These are phyloP conservation scores for Xylaria sp. DNA, from an alignment of 495 filamentous ascomycete species.

Conservation along the genomic window DNA sequence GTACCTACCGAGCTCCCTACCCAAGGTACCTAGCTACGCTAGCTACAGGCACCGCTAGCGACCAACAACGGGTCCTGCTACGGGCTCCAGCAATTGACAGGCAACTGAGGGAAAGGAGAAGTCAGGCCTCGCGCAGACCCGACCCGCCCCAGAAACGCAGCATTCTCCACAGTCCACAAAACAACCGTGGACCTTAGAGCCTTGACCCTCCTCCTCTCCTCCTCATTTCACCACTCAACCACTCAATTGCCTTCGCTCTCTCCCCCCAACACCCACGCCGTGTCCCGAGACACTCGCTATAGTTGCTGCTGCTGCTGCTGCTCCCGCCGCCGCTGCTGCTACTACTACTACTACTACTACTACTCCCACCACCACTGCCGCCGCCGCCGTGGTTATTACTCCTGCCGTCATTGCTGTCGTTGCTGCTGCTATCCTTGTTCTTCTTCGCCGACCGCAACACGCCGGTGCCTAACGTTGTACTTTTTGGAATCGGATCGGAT, in stretches of 20 bases:
- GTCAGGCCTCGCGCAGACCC: conserved; percentile 19
- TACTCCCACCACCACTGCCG: too few relatives aligned
- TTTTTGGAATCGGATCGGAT: conserved; percentile 20
- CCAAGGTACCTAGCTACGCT: background rate
- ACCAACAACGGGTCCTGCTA: conserved; percentile 3
- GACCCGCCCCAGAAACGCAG: conserved; percentile 13
- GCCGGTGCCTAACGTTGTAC: conserved; percentile 4
- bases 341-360: background rate
- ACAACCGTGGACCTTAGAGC: conserved; percentile 25
- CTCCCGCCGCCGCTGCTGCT: background rate
- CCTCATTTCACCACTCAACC: conserved; percentile 31
- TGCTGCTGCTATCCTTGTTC: background rate
- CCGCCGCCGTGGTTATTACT: background rate
- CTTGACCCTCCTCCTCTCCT: conserved; percentile 31
- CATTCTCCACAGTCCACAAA: conserved; percentile 30
- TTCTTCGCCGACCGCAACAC: conserved; percentile 14
- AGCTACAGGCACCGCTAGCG: conserved; percentile 7
- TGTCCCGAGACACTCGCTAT: conserved; percentile 32
- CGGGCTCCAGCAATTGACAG: background rate
- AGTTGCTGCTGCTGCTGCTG: conserved; percentile 2
- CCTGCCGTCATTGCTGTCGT: background rate
- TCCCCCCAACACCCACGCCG: conserved; percentile 26
- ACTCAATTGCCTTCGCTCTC: conserved; percentile 27
- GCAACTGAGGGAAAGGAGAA: conserved; percentile 12
- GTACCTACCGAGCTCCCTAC: background rate